Base-by-base conservation (phyloP, 345 rosid genomes). In the Arabidopsis thaliana region DNA sequence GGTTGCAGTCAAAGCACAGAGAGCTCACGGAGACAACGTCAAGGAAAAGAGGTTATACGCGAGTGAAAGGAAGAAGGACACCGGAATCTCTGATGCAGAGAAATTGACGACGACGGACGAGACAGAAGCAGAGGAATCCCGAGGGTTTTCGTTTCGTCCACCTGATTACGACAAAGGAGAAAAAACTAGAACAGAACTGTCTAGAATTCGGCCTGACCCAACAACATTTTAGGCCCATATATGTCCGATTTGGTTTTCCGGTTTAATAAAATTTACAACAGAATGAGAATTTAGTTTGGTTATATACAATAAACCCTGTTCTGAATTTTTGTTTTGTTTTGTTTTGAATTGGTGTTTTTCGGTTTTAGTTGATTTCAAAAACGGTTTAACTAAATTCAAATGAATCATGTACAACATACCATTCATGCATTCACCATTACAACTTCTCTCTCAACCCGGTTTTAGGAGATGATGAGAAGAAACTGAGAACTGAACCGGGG, bases 141-240 rank as follows among this genome's bases (percentile, higher is more conserved):
- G 9, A 70, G 74, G 77, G 77, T 72, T 78, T 72, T 71, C 63
- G 63, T 69, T 76, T 69, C 41, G 4, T 30, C 42, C 56, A 14
- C 78, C 78, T 45, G 73, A 50, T 65, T 34, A 36, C 42, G 42
- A 57, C 70, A 33, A 7, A 7, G 16, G 7, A n/a, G 0, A 10
- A 5, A 10, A 5, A 7, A 20, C 1, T 62, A 4, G 3, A 9
- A 7, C 8, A 8, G 0, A 75, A 51, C 11, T 41, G 56, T 59
- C 69, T 75, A 23, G 9, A 68, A 60, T 32, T 60, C n/a, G 69
- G 64, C 74, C 74, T 69, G 50, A 2, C 8, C 79, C 75, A 51
- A 33, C 38, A 60, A 23, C 5, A 22, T 22, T 1, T 6, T 68
- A 6, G 74, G 79, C 73, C 79, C 55, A 67, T 7, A 4, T 34